A percentile compares a stretch with the other conserved stretches of the same genome.
Conservation (phyloP, 495 filamentous ascomycete species). For the Talaromyces nanjingensis region DNA sequence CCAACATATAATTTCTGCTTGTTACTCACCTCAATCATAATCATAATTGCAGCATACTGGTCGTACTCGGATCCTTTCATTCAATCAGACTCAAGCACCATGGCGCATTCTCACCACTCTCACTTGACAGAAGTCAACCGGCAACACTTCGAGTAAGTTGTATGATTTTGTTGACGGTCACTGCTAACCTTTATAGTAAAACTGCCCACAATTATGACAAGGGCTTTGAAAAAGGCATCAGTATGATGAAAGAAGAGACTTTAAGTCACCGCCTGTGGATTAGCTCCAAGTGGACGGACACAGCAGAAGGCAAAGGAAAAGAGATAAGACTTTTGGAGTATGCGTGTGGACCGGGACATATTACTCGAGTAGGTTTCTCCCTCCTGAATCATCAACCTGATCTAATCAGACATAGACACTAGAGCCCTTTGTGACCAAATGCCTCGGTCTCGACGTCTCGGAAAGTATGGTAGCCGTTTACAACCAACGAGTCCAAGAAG, state of each 20-base stretch:
- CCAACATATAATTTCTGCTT: not conserved
- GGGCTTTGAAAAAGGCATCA: conserved; percentile 31
- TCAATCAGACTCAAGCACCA: not conserved
- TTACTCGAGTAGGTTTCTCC: conserved; percentile 42
- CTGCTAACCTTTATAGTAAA: conserved; percentile 25
- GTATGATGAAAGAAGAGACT: conserved; percentile 30
- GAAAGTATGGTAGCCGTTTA: conserved; percentile 58
- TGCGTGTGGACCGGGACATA: conserved; percentile 63
- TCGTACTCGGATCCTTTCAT: not conserved
- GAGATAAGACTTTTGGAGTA: conserved; percentile 62
- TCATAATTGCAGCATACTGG: not conserved
- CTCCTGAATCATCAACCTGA: not conserved
- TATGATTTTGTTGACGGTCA: not conserved
- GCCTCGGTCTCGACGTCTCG: conserved; percentile 60
- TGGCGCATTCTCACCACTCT: not conserved
- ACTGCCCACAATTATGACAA: conserved; percentile 37
- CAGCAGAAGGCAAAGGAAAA: conserved; percentile 27
- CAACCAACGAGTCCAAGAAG: conserved; percentile 34
- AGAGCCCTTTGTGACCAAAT: conserved; percentile 52
- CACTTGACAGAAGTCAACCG: conserved; percentile 40
- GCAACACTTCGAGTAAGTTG: conserved; percentile 45
- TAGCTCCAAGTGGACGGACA: conserved; percentile 49
- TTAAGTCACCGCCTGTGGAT: conserved; percentile 51
- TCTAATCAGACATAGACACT: conserved; percentile 36
- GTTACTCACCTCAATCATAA: not conserved